Evolutionary conservation across 768 basidiomycete species (phyloP).

Genomic region (Xerocomellus amylosporus): DNA sequence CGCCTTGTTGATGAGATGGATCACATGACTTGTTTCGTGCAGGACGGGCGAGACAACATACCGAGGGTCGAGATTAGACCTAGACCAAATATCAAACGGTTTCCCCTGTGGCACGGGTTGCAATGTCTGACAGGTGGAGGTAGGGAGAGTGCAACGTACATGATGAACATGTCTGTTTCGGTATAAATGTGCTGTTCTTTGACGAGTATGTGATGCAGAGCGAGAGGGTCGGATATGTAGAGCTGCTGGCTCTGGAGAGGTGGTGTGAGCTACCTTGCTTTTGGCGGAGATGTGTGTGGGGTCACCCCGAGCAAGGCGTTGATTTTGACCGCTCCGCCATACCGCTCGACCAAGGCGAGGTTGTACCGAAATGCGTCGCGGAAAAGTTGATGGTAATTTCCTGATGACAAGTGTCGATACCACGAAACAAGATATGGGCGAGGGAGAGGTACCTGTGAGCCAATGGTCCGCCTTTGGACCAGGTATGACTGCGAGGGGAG

Average conservation of each 20-base stretch:
- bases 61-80: constrained; percentile 39
- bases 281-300: neutral
- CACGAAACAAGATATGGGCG: no score
- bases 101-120: constrained; percentile 15
- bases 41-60: constrained; percentile 8
- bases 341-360: constrained; percentile 26
- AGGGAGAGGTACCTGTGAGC: constrained; percentile 28
- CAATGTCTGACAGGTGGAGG: neutral
- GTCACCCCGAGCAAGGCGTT: constrained; percentile 36
- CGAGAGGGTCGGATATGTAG: constrained; percentile 38
- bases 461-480: constrained; percentile 37
- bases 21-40: neutral
- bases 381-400: constrained; percentile 33
- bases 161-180: constrained; percentile 36
- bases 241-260: constrained; percentile 26
- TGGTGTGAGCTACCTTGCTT: neutral
- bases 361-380: constrained; percentile 35
- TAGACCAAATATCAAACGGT: constrained; percentile 36
- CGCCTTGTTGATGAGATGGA: constrained; percentile 13
- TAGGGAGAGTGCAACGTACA: constrained; percentile 13
- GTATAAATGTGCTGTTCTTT: constrained; percentile 38
- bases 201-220: constrained; percentile 37
- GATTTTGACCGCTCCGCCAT: constrained; percentile 36
- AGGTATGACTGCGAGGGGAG: constrained; percentile 21
- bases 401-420: constrained; percentile 12